Base-by-base conservation (phyloP, 2,329 filamentous ascomycete species). In the Phaeomoniella chlamydospora region DNA sequence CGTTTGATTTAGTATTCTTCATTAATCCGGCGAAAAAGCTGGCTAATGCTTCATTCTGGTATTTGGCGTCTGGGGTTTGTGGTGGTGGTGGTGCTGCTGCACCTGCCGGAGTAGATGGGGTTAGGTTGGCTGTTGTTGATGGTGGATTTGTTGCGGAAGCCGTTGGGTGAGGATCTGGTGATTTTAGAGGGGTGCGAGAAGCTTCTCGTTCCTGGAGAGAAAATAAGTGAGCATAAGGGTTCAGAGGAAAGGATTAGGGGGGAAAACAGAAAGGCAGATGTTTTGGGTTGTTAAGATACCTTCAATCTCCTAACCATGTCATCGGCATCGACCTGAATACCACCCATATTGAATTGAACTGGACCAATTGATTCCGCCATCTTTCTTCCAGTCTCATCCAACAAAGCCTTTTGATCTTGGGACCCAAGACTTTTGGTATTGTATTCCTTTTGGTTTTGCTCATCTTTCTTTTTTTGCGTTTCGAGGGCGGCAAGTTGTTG, bases 341-440 rank as follows among this genome's bases (percentile, higher is more conserved):
- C 90, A 30, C 90, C 90, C 71, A 98, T 90, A 55, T 98, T 98
- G 63, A 96, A 94, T 52, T 94, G 86, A 44, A 94, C 86, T 1
- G 87, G 86, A 0, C 87, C 87, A 49, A 94, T 93, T 49, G 93
- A 86, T 50, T 88, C 82, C 47, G 77, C 78, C 37, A 71, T 66
- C 17, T 58, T 45, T 30, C 48, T 48, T 18, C 50, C 51, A 22
- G 46, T 43, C 46, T 31, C 59, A 43, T 49, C 56, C 16, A 15
- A 15, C 5, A 16, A 11, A 13, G 34, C 10, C 19, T 11, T 29
- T 18, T 33, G 17, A 29, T 41, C 14, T 18, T 37, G 9, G 4
- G n/a, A 15, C 13, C 35, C 19, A 9, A 19, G 33, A 6, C 37
- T 22, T 5, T 18, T 35, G 11, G 34, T 37, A 18, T 19, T 30